A percentile compares a stretch with the other conserved stretches of the same genome.
These are phyloP conservation scores for Wickerhamia fluorescens DNA, from an alignment of 805 yeast species.

Conservation along the genomic window DNA sequence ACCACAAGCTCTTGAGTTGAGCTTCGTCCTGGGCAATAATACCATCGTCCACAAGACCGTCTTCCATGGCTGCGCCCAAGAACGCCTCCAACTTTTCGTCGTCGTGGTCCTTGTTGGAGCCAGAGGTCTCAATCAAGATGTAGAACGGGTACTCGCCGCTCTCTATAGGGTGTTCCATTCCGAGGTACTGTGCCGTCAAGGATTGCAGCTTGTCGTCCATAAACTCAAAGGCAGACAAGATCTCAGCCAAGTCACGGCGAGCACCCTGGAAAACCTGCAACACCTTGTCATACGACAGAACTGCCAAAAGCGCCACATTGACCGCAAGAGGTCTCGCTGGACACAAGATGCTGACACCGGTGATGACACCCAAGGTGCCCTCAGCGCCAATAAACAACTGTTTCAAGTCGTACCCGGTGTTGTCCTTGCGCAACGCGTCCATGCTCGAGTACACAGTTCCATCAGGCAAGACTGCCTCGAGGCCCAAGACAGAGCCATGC, in stretches of 20 bases:
- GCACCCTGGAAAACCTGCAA: conserved; percentile 76
- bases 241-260: conserved; percentile 70
- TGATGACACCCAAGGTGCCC: conserved; percentile 85
- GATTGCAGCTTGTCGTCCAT: conserved; percentile 74
- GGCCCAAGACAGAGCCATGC: conserved; percentile 86
- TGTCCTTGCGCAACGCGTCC: conserved; percentile 85
- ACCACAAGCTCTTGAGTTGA: conserved; percentile 78
- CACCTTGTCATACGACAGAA: conserved; percentile 75
- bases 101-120: conserved; percentile 90
- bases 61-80: conserved; percentile 78
- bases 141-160: conserved; percentile 76
- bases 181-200: conserved; percentile 55
- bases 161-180: conserved; percentile 69
- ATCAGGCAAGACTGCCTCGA: conserved; percentile 88
- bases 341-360: conserved; percentile 84
- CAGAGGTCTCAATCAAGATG: conserved; percentile 91
- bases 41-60: conserved; percentile 83
- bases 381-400: conserved; percentile 92
- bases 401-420: conserved; percentile 90
- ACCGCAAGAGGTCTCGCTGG: conserved; percentile 82
- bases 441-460: conserved; percentile 77
- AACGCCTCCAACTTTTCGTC: conserved; percentile 82
- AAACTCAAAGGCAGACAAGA: conserved; percentile 87
- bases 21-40: conserved; percentile 93
- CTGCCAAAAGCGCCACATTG: conserved; percentile 84